Base-by-base conservation (phyloP, 352 stramenopile genomes). In the Globisporangium echinulatum region DNA sequence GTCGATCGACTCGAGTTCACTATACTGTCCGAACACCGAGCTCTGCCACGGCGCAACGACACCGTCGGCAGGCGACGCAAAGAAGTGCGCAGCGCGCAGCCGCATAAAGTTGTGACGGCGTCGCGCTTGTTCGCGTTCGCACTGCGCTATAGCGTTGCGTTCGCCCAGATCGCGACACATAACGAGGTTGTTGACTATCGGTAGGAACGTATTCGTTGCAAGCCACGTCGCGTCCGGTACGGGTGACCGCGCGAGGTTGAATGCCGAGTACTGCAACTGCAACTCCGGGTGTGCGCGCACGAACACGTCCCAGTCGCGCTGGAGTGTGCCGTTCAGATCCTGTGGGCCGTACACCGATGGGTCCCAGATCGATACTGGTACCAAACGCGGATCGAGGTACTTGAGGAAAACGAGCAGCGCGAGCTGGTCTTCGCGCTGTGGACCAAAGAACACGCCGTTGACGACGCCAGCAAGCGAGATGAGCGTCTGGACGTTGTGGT, bases 381-480 rank as follows among this genome's bases (percentile, higher is more conserved):
- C 33, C 13, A 71, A 38, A 4, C 59, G 52, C 9, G 67, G 64
- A 7, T 61, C 66, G 17, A 80, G 60, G 1, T 49, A 37, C 4
- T 63, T 55, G 4, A 54, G n/a, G 5, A 82, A 62, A 11, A 63
- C 57, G 47, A 57, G 19, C 17, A 57, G 38, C 1, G 66, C 17
- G 1, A 38, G 13, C 0, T 7, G 5, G 51, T 81, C 71, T 0
- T 11, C 53, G 0, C 56, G 43, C 33, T 87, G 74, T 0, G 73
- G 75, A 0, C 75, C 76, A 50, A 78, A 74, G 54, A 85, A 88
- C 37, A 69, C 40, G 38, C 78, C 78, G 58, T 88, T 86, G 10
- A 69, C 55, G 0, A 49, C 59, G 3, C 69, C 74, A 0, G 75
- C 74, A 4, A 88, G 43, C 36, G 64, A 79, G 51, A 88, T 65